Conservation (phyloP, 148 eudicot species). For the Beta vulgaris region DNA sequence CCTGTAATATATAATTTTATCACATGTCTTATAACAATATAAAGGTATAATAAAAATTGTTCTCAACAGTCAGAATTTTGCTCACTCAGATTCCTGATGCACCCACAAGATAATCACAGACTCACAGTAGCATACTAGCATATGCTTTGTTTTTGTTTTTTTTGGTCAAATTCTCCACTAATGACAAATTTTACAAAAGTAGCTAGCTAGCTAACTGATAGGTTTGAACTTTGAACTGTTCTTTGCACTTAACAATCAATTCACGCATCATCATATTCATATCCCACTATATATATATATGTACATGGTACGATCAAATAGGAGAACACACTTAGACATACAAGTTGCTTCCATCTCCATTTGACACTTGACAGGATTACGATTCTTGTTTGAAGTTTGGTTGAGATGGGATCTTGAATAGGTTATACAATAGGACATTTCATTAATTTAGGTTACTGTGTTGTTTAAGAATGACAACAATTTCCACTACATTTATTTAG, state of each 20-base stretch:
- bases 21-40: no score
- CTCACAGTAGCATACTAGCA: no score
- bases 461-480: no score
- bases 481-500: no score
- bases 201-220: not conserved
- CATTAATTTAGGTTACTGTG: no score
- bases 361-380: not conserved
- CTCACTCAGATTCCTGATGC: not conserved
- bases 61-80: no score
- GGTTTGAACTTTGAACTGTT: not conserved
- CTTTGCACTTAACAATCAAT: not conserved
- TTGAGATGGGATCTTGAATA: no score
- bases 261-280: not conserved
- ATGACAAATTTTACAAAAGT: not conserved
- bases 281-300: not conserved
- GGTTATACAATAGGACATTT: no score
- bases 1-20: no score
- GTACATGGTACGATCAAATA: not conserved
- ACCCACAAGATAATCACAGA: not conserved
- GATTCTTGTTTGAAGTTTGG: no score
- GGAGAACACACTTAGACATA: not conserved
- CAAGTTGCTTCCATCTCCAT: not conserved
- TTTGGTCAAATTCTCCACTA: conserved; percentile 11
- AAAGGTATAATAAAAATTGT: no score
- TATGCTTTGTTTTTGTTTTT: not conserved